These are phyloP conservation scores for Medicago arabica DNA, from an alignment of 306 rosid species.

Conservation along the genomic window DNA sequence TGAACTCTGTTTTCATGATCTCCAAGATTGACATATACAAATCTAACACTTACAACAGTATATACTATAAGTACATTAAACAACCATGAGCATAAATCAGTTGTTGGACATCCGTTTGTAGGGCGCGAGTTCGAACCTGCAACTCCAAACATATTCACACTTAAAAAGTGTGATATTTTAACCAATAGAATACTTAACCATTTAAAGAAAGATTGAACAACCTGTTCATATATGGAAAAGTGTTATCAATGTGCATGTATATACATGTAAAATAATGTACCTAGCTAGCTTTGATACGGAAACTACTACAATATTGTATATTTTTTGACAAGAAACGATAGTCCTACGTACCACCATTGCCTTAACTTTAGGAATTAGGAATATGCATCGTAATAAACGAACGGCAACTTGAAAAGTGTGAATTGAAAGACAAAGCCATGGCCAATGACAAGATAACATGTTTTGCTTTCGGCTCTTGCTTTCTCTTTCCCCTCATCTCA, in stretches of 20 bases:
- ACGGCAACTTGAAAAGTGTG: slow-evolving; percentile 51
- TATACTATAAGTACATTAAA: background rate
- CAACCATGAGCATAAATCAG: background rate
- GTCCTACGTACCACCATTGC: background rate
- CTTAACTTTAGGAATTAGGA: slow-evolving; percentile 34
- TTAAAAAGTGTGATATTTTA: no score
- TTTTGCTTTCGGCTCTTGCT: slow-evolving; percentile 63
- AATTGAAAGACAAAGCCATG: slow-evolving; percentile 41
- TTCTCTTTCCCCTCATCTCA: slow-evolving; percentile 47
- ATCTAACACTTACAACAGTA: background rate
- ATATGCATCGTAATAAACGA: slow-evolving; percentile 47
- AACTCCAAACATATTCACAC: no score
- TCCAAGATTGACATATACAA: background rate
- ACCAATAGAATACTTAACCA: no score
- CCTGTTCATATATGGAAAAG: background rate
- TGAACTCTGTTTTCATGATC: background rate
- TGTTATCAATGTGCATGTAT: background rate
- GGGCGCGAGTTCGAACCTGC: no score
- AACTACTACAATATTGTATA: background rate
- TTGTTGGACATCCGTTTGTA: no score
- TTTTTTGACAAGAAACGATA: slow-evolving; percentile 1
- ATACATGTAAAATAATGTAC: background rate
- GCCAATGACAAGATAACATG: slow-evolving; percentile 44
- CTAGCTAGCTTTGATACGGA: slow-evolving; percentile 3
- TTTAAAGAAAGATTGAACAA: background rate